These are phyloP conservation scores for Bipolaris sorokiniana DNA, from an alignment of 2,329 filamentous ascomycete genomes.

Conservation along the genomic window DNA sequence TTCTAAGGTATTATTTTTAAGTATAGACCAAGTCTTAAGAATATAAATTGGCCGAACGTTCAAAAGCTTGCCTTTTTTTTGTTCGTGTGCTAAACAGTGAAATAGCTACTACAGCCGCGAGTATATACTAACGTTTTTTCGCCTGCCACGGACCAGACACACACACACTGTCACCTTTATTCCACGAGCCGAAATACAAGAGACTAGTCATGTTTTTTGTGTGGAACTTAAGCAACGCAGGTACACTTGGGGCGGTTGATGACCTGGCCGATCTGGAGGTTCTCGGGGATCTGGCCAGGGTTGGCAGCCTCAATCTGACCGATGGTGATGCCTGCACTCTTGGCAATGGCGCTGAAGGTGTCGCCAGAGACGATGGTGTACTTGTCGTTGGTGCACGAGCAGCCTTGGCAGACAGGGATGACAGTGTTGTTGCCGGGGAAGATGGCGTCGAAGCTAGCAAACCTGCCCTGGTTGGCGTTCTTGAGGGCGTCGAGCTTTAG, in stretches of 20 bases:
- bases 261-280: neutral
- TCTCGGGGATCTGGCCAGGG: neutral
- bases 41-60: too few species aligned
- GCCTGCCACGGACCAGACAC: neutral
- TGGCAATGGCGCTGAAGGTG: slow-evolving; percentile 1
- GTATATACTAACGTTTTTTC: too few species aligned
- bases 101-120: too few species aligned
- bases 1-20: too few species aligned
- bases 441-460: neutral
- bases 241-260: neutral
- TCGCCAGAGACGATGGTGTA: slow-evolving; percentile 7
- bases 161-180: neutral
- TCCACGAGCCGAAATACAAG: neutral
- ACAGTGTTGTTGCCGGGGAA: neutral
- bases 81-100: too few species aligned
- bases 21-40: too few species aligned
- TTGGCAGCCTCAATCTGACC: slow-evolving; percentile 6
- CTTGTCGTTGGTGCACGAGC: neutral
- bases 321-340: neutral
- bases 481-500: neutral
- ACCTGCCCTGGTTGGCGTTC: neutral
- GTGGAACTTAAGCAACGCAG: neutral
- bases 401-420: slow-evolving; percentile 1
- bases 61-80: too few species aligned
- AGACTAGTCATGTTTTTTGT: too few species aligned